Conservation (phyloP, 2,329 filamentous ascomycete genomes). For the Diaporthe citrichinensis region DNA sequence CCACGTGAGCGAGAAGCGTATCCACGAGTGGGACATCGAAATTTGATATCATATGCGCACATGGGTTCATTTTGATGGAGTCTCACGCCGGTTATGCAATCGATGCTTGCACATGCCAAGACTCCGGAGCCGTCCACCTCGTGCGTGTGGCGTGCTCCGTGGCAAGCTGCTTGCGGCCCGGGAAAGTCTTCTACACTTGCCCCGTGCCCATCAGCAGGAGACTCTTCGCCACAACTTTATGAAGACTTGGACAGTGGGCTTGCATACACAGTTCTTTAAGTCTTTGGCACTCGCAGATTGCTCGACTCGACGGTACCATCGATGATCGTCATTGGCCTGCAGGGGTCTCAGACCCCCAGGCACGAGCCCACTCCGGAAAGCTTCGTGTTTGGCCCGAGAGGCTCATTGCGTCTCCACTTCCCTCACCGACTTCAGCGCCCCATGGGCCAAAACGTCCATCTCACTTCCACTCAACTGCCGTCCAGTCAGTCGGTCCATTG, state of each 20-base stretch:
- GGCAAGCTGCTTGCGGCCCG: slow-evolving; percentile 8
- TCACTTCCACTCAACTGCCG: slow-evolving; percentile 13
- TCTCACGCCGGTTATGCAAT: neutral
- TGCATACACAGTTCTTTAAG: neutral
- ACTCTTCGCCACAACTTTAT: neutral
- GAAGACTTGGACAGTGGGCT: neutral
- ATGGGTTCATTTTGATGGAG: slow-evolving; percentile 12
- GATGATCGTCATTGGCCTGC: slow-evolving; percentile 28
- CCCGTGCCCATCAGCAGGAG: neutral
- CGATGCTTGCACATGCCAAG: neutral
- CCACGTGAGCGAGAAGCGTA: neutral
- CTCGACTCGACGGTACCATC: neutral
- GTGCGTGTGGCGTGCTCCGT: neutral
- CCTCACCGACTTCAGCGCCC: slow-evolving; percentile 34
- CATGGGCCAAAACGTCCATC: slow-evolving; percentile 23
- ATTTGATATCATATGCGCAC: neutral
- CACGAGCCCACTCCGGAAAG: slow-evolving; percentile 32
- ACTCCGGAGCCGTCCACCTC: slow-evolving; percentile 1
- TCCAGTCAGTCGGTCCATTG: slow-evolving; percentile 11
- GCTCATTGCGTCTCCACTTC: slow-evolving; percentile 34
- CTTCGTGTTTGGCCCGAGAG: slow-evolving; percentile 31
- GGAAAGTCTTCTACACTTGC: neutral
- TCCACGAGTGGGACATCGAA: slow-evolving; percentile 14
- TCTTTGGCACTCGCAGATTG: slow-evolving; percentile 9
- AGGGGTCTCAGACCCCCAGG: slow-evolving; percentile 24